Percentiles rank a stretch among this genome's conserved stretches.
phyloP scores from a whole-genome alignment of 129 eudicot species.

The Logfia minima region DNA sequence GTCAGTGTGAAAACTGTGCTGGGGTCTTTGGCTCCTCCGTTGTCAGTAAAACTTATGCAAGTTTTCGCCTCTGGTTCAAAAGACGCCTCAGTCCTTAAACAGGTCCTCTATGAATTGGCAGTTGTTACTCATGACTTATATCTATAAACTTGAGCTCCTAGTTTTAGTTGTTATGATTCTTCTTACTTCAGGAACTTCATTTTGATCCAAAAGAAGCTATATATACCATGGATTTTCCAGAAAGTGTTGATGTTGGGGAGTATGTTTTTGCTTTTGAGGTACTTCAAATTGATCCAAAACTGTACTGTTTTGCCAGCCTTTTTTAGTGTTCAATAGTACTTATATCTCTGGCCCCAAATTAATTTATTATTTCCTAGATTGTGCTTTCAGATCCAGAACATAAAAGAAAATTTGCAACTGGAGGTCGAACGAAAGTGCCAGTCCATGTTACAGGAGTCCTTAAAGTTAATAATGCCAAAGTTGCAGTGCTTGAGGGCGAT shows the following conservation, averaged over 20 bases:
- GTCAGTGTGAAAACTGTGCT: constrained; percentile 71
- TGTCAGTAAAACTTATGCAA: constrained; percentile 77
- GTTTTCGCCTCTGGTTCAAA: constrained; percentile 68
- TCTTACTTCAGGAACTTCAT: constrained; percentile 62
- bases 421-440: constrained; percentile 67
- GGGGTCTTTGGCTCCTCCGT: constrained; percentile 69
- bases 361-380: constrained; percentile 48
- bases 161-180: constrained; percentile 5
- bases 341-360: constrained; percentile 6
- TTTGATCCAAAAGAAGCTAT: constrained; percentile 58
- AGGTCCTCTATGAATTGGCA: constrained; percentile 45
- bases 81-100: constrained; percentile 67
- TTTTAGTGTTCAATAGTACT: background rate
- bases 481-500: constrained; percentile 80
- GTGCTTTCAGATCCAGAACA: constrained; percentile 66
- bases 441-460: constrained; percentile 67
- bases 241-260: constrained; percentile 70
- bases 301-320: constrained; percentile 20
- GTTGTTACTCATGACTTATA: constrained; percentile 7
- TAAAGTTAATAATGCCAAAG: constrained; percentile 57
- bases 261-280: constrained; percentile 82
- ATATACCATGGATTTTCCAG: constrained; percentile 72
- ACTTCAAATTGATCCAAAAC: constrained; percentile 13
- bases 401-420: constrained; percentile 62
- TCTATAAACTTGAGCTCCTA: background rate